These are phyloP conservation scores for Westerdykella aurantiaca DNA, from an alignment of 2,329 filamentous ascomycete genomes.

Conservation along the genomic window DNA sequence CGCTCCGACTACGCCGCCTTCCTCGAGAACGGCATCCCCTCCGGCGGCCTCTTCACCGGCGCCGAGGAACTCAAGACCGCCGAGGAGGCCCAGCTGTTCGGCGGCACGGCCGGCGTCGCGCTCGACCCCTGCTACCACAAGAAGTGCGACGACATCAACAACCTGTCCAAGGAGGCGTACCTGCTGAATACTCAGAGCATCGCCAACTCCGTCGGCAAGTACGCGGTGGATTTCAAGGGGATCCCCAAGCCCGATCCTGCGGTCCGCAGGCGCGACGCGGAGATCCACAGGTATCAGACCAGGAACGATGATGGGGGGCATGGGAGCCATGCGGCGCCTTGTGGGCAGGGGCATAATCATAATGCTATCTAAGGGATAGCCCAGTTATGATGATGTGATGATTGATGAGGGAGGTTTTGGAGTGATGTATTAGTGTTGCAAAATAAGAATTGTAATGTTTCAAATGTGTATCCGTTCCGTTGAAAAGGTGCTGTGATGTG, in stretches of 20 bases:
- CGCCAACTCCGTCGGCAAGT: conserved; percentile 36
- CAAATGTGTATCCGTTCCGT: neutral
- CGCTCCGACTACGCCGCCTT: conserved; percentile 40
- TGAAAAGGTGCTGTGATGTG: no score
- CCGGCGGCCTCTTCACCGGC: conserved; percentile 38
- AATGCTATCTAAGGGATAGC: conserved; percentile 1
- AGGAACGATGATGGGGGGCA: conserved; percentile 23
- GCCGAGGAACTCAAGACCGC: conserved; percentile 38
- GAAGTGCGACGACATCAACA: conserved; percentile 33
- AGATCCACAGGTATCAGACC: conserved; percentile 15
- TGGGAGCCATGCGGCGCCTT: conserved; percentile 8
- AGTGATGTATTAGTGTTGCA: neutral
- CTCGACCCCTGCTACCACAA: conserved; percentile 38
- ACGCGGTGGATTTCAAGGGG: conserved; percentile 32
- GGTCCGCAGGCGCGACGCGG: conserved; percentile 26
- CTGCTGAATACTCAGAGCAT: conserved; percentile 37
- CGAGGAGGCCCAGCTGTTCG: conserved; percentile 33
- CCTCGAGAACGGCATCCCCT: conserved; percentile 37
- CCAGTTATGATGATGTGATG: neutral
- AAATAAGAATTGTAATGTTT: neutral
- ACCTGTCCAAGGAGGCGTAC: conserved; percentile 34
- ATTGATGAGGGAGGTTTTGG: neutral
- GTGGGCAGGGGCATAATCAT: conserved; percentile 6
- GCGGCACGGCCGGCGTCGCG: conserved; percentile 33
- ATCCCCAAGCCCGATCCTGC: conserved; percentile 28